Evolutionary conservation across 768 basidiomycete species (phyloP), one percentile per base, ranked within the genome.

Genomic region (Coprinopsis strossmayeri): DNA sequence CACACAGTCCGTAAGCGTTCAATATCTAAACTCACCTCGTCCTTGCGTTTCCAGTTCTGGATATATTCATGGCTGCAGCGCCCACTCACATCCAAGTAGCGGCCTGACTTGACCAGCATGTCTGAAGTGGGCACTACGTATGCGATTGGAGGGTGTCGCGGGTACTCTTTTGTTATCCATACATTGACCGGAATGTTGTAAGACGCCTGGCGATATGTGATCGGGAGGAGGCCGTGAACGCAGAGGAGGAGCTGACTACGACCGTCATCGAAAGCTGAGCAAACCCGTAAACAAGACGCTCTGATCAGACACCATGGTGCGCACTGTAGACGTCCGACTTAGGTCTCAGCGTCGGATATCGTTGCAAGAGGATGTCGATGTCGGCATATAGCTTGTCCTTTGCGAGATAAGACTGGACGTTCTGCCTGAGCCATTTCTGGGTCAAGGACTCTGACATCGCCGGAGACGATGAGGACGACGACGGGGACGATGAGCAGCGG

Each of bases 161-260:
- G 95, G 59, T 92, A 97, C 34, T 90, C 88, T 45, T 76, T 75
- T 2, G 91, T 76, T 34, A 98, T 56, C 93, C 94, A 98, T 52
- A 95, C 56, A 11, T 87, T 81, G 57, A 99, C 66, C 2, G 96
- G 96, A 57, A 98, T 97, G 64, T 99, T 91, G 73, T 99, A 99
- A 1, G 84, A 73, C 0, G 80, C 68, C 1, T 72, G 67, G 42
- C 86, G 77, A 69, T 81, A 95, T 0, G 77, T 65, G 56, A 99
- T 96, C 3, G 92, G 93, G 1, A 99, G 72, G 3, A 97, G 78
- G 9, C 96, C 96, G 60, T 96, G 89, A 2, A 95, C 57, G 55
- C 91, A 92, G 49, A 98, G 82, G 23, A 99, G 77, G 15, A 97
- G 75, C 59, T 94, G 91, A 0, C 91, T 85, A 30, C 95, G 82